Base-by-base conservation (phyloP, 1,139 yeast species). In the Blastobotrys ciferrii region DNA sequence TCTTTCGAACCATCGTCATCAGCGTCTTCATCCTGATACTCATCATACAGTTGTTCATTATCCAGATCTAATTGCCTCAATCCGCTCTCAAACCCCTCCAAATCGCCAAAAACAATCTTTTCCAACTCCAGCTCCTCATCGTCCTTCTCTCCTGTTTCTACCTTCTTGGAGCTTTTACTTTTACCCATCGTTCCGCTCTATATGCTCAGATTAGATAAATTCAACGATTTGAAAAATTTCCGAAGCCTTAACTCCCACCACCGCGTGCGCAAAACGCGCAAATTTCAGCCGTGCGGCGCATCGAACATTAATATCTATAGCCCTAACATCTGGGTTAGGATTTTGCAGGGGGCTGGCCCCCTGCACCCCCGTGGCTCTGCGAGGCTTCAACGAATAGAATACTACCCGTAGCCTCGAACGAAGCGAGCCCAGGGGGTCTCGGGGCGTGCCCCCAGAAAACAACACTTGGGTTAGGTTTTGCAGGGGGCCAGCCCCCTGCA, bases 61-160 rank as follows among this genome's bases (percentile, higher is more conserved):
- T 58, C 64, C 14, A 60, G 50, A 56, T 81, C 87, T 42, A 79
- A 69, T 54, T 78, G 78, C 55, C 74, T 77, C 63, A 87, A 72
- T 54, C 82, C 85, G 41, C 71, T 65, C 55, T 84, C 89, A 65
- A 91, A 89, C 25, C 92, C 94, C 39, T 82, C 82, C 1, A 76
- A 62, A 64, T 92, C 98, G 17, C 98, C 98, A 68, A 94, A 92
- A 3, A 94, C 96, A 15, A 87, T 74, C 64, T 80, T 86, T 56
- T 91, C 96, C 44, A 92, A 75, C 50, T 73, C 77, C 40, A 84
- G 57, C 65, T 91, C 98, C 62, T 88, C 96, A 46, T 78, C 84
- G 64, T 87, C 95, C 58, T 92, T 89, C 32, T 85, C 84, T n/a
- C n/a, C 28, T 3, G 53, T 41, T 13, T 35, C 48, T 30, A 36